phyloP scores from a whole-genome alignment of 306 rosid genomes.

The Begonia peltatifolia region DNA sequence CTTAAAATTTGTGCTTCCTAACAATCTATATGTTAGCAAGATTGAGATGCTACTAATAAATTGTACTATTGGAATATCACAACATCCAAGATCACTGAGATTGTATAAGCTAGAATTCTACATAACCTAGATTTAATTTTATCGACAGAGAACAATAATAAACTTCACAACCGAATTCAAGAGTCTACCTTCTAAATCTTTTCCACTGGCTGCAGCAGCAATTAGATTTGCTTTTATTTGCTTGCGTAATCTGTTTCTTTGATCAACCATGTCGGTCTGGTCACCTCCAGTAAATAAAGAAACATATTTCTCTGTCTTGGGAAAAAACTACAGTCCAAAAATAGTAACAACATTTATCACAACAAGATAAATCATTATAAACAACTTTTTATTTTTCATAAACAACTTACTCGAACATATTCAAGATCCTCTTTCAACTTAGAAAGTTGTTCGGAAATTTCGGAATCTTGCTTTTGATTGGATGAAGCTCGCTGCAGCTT shows the following conservation, averaged over 20 bases:
- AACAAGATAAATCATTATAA: no score
- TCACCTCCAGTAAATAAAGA: conserved; percentile 72
- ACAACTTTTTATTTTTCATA: no score
- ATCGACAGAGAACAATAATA: no score
- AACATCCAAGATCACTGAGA: no score
- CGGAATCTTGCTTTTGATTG: conserved; percentile 47
- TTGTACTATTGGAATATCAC: no score
- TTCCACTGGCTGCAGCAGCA: conserved; percentile 85
- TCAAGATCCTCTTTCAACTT: conserved; percentile 76
- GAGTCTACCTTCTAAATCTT: conserved; percentile 71
- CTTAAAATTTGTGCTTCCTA: no score
- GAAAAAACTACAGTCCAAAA: conserved; percentile 65
- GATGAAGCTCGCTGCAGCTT: conserved; percentile 67
- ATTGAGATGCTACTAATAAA: no score
- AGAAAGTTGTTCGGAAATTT: conserved; percentile 50
- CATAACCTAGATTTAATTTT: no score
- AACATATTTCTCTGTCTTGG: conserved; percentile 88
- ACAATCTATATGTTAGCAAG: no score
- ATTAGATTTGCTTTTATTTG: conserved; percentile 69
- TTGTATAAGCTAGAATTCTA: no score
- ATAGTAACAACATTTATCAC: no score
- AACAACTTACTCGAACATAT: conserved; percentile 57
- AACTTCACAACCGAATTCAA: no score
- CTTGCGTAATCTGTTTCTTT: conserved; percentile 60
- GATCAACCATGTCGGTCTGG: conserved; percentile 44